Base-by-base conservation (phyloP, 495 filamentous ascomycete genomes). In the Annulohypoxylon bovei region DNA sequence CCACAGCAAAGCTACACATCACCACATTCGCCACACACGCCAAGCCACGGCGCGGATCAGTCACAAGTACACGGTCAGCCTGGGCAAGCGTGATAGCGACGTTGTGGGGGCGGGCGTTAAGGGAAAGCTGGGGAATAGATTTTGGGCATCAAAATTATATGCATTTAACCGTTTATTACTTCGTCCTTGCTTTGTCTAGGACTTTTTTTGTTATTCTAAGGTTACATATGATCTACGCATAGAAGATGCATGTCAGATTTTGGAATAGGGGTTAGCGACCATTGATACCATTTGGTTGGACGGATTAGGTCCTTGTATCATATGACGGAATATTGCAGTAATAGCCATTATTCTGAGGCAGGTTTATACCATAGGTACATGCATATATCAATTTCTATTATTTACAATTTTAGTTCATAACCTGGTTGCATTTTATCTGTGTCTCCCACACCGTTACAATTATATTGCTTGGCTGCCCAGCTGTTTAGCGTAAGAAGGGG, bases 181-280 rank as follows among this genome's bases (percentile, higher is more conserved):
- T 49, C 14, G 16, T 52, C 47, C 1, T 56, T 52, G 35, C 53
- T 44, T 25, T 32, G 39, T 28, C 25, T 53, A 52, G 32, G 54
- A 42, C n/a, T 49, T 57, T 32, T 32, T 28, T 52, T 35, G 18
- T 59, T 12, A 42, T 55, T 50, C 37, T 54, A 27, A 37, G 62
- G 57, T 57, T 62, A 39, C 33, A 71, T 56, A 47, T 50, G 62
- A 62, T 66, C 42, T 57, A 42, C 32, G 32, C 57, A 57, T 50
- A 56, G 9, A 54, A 47, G 14, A 57, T 39, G 68, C 68, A 55
- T 52, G 68, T 66, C 53, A 55, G 57, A 66, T 49, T 67, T 67
- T 58, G 53, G 62, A 35, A 57, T 57, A 37, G 58, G 68, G 53
- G 28, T 42, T 30, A 57, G 68, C 55, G 61, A 37, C 44, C 47